Percentiles rank a stretch among this genome's conserved stretches.
Conservation (phyloP, 2,329 filamentous ascomycete genomes). For the Fusarium oligoseptatum region DNA sequence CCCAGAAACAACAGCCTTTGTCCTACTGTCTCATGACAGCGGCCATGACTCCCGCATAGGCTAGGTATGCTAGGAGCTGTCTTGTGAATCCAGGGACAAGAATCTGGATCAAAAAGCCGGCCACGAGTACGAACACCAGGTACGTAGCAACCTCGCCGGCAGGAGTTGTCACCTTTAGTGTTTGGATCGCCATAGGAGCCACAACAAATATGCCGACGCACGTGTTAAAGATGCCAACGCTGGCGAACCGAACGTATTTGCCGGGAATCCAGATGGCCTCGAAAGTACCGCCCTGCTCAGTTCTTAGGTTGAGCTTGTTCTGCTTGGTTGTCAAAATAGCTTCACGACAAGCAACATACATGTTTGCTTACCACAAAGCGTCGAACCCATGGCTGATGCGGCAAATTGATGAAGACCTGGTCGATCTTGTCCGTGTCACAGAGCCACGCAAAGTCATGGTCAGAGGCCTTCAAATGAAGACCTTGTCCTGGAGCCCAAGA, state of each 20-base stretch:
- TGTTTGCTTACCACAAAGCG: slow-evolving; percentile 13
- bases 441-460: slow-evolving; percentile 17
- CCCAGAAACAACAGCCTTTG: background rate
- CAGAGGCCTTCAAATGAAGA: slow-evolving; percentile 3
- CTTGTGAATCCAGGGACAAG: slow-evolving; percentile 14
- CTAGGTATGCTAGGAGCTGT: slow-evolving; percentile 23
- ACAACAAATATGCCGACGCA: slow-evolving; percentile 13
- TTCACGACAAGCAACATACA: rapidly evolving
- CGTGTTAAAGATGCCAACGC: slow-evolving; percentile 16
- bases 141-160: slow-evolving; percentile 9
- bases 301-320: background rate
- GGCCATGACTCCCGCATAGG: slow-evolving; percentile 26
- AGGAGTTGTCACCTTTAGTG: slow-evolving; percentile 10
- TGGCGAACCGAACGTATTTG: background rate
- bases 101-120: slow-evolving; percentile 17
- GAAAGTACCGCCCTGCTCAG: background rate
- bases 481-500: slow-evolving; percentile 16
- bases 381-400: background rate
- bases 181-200: slow-evolving; percentile 19
- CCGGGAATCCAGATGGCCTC: background rate
- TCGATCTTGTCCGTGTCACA: slow-evolving; percentile 9
- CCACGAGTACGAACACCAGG: slow-evolving; percentile 18
- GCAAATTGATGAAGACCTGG: background rate
- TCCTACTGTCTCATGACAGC: slow-evolving; percentile 19
- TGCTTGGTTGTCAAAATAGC: background rate